Conservation (phyloP, 192 early-diverging fungal genomes). For the Ambispora gerdemannii region DNA sequence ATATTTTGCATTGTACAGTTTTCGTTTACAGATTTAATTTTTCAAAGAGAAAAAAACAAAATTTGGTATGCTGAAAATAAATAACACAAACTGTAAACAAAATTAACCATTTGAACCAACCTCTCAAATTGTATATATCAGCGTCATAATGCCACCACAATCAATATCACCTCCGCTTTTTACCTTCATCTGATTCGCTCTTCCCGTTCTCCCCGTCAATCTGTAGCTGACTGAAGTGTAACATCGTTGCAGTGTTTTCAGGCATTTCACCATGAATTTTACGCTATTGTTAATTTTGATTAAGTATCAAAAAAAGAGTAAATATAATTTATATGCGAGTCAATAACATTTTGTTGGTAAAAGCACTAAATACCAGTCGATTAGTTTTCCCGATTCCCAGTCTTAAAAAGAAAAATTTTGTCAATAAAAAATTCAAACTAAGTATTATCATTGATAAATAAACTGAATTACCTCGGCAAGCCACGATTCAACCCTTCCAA, state of each 20-base stretch:
- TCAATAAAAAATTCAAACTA: neutral
- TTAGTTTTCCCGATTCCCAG: constrained; percentile 29
- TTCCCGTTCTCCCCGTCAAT: neutral
- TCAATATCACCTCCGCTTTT: no score
- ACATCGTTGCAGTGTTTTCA: neutral
- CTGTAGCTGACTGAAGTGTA: neutral
- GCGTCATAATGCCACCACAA: no score
- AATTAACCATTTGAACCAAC: no score
- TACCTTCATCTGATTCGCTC: no score
- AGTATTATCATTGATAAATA: no score
- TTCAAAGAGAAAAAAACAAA: no score
- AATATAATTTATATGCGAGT: constrained; percentile 5
- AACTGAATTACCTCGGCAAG: constrained; percentile 53
- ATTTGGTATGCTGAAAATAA: no score
- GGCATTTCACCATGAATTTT: constrained; percentile 28
- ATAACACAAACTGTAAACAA: no score
- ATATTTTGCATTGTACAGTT: no score
- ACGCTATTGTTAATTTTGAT: neutral
- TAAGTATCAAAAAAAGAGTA: neutral
- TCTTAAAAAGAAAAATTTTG: neutral
- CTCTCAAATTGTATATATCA: no score
- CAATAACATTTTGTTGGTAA: neutral
- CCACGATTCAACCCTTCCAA: constrained; percentile 92
- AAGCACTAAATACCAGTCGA: constrained; percentile 18
- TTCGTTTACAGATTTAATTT: no score